Percentiles rank a stretch among this genome's conserved stretches.
Evolutionary conservation across 352 stramenopile genomes (phyloP).

Genomic region (Globisporangium polare): DNA sequence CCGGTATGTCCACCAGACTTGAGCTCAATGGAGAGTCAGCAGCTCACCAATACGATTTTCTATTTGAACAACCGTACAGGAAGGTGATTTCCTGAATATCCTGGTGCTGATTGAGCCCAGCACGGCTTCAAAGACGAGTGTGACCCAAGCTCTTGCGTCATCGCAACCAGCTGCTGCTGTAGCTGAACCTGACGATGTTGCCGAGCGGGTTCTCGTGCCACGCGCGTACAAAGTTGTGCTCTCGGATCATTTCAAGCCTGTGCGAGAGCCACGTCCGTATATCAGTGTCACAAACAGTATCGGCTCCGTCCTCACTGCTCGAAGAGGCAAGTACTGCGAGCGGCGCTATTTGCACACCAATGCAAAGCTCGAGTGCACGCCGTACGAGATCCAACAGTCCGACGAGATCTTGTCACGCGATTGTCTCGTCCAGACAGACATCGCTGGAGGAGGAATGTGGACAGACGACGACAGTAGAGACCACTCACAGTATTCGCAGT

Average conservation of each 20-base stretch:
- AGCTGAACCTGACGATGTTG: background rate
- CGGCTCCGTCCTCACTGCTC: constrained; percentile 30
- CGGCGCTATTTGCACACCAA: constrained; percentile 16
- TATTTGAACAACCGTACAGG: constrained; percentile 12
- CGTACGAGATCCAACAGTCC: background rate
- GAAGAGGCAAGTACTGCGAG: constrained; percentile 19
- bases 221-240: constrained; percentile 28
- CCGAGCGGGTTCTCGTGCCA: constrained; percentile 27
- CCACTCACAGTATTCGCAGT: background rate
- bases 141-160: background rate
- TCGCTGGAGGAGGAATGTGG: background rate
- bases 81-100: constrained; percentile 31
- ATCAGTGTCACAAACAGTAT: constrained; percentile 23
- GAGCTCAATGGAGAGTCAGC: background rate
- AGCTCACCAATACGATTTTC: background rate
- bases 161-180: background rate
- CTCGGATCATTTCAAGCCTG: constrained; percentile 39
- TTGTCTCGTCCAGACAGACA: constrained; percentile 17
- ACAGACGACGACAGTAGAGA: background rate
- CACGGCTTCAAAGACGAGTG: background rate
- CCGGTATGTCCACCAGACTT: constrained; percentile 13
- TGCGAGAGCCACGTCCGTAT: constrained; percentile 33
- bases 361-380: constrained; percentile 10
- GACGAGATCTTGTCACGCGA: background rate
- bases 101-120: constrained; percentile 17